phyloP scores from a whole-genome alignment of 306 rosid genomes.

The Prunus persica region Prunus_persica_NCBIv2 NC_034012.1:3258501-3259000 shows the following conservation, averaged over 20 bases:
- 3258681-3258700: slow-evolving; percentile 57
- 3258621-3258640: slow-evolving; percentile 34
- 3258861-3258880: slow-evolving; percentile 51
- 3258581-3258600: background rate
- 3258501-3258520: background rate
- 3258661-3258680: slow-evolving; percentile 49
- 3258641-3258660: slow-evolving; percentile 14
- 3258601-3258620: background rate
- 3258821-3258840: slow-evolving; percentile 27
- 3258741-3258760: background rate
- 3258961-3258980: slow-evolving; percentile 4
- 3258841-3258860: slow-evolving; percentile 18
- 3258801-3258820: slow-evolving; percentile 11
- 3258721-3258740: background rate
- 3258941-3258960: slow-evolving; percentile 23
- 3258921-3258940: slow-evolving; percentile 24
- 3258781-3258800: slow-evolving; percentile 26
- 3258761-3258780: slow-evolving; percentile 25
- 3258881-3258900: slow-evolving; percentile 5
- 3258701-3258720: slow-evolving; percentile 15
- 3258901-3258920: background rate
- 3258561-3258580: slow-evolving; percentile 3
- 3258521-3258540: background rate
- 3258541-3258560: background rate
- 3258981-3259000: background rate